Evolutionary conservation across 2,329 filamentous ascomycete species (phyloP), one percentile per base, ranked within the genome.

Genomic region (Colletotrichum incanum): DNA sequence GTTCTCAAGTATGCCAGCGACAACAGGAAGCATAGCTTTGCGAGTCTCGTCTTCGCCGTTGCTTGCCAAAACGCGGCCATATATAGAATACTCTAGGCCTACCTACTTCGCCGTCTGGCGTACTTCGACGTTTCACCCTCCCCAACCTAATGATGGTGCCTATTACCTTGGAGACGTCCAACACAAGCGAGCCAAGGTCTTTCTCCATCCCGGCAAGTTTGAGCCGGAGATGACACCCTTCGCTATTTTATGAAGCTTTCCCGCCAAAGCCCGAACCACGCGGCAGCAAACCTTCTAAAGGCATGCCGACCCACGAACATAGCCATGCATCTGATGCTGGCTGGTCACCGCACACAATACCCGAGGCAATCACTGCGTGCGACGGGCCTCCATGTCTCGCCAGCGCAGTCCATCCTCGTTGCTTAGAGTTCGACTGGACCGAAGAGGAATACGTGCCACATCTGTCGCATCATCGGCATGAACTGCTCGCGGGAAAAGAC

Each of bases 151-250:
- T n/a, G 18, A 20, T 20, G 26, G 16, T 26, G 11, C 4, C 23
- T 6, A 41, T 41, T 14, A 28, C 31, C 34, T 58, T 23, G 18
- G 55, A 39, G 31, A 23, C 47, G 41, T 34, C 39, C 26, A 23
- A 50, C 37, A 37, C 37, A 60, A 45, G 6, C 58, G 18, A 62
- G 18, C 26, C 50, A 55, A 45, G 41, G 68, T 58, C 41, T 50
- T 20, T 58, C 50, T 67, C 26, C 41, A 28, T 41, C 39, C 58
- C 56, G 64, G 68, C 49, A 62, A 67, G 58, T 23, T 28, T 52
- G 64, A 31, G 64, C 64, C 56, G 56, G 62, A 37, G 16, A 50
- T 45, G 64, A 52, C 64, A 67, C 23, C n/a, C 58, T 45, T 68
- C 58, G 58, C 52, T 8, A 50, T n/a, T 45, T 23, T 58, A 43